phyloP scores from a whole-genome alignment of 2,329 filamentous ascomycete genomes.

The Stylonectria norvegica region DNA sequence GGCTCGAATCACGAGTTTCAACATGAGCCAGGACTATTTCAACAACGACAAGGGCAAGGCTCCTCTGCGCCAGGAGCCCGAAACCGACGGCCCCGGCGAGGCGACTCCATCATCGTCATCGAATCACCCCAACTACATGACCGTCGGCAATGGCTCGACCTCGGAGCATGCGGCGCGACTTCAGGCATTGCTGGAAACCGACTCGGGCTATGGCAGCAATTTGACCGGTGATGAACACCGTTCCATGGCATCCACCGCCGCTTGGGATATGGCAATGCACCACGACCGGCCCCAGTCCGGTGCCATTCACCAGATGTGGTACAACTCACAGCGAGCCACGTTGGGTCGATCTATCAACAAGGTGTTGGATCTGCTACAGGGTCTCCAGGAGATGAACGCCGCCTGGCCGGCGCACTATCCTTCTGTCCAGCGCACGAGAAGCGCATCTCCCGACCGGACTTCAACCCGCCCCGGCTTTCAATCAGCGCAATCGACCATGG shows the following conservation, averaged over 20 bases:
- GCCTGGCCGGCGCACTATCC: conserved; percentile 96
- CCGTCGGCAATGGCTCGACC: conserved; percentile 76
- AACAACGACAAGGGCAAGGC: conserved; percentile 54
- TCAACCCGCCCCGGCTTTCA: conserved; percentile 59
- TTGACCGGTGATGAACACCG: conserved; percentile 60
- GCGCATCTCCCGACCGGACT: conserved; percentile 40
- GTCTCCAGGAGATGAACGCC: conserved; percentile 82
- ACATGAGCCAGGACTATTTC: conserved; percentile 60
- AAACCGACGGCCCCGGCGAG: conserved; percentile 25
- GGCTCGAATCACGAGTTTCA: conserved; percentile 28
- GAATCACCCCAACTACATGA: conserved; percentile 70
- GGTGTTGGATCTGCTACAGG: conserved; percentile 78
- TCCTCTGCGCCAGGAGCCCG: conserved; percentile 33
- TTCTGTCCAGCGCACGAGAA: conserved; percentile 65
- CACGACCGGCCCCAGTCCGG: conserved; percentile 59
- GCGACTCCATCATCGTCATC: conserved; percentile 23
- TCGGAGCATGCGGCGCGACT: conserved; percentile 79
- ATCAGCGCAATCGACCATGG: conserved; percentile 60
- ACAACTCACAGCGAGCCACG: conserved; percentile 85
- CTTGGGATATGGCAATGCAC: conserved; percentile 45
- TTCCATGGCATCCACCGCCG: conserved; percentile 42
- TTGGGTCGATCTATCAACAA: conserved; percentile 85
- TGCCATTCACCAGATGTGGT: conserved; percentile 89
- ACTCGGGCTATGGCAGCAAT: conserved; percentile 91
- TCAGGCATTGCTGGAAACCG: conserved; percentile 76